These are phyloP conservation scores for Fonsecaea erecta DNA, from an alignment of 2,329 filamentous ascomycete genomes.

Conservation along the genomic window DNA sequence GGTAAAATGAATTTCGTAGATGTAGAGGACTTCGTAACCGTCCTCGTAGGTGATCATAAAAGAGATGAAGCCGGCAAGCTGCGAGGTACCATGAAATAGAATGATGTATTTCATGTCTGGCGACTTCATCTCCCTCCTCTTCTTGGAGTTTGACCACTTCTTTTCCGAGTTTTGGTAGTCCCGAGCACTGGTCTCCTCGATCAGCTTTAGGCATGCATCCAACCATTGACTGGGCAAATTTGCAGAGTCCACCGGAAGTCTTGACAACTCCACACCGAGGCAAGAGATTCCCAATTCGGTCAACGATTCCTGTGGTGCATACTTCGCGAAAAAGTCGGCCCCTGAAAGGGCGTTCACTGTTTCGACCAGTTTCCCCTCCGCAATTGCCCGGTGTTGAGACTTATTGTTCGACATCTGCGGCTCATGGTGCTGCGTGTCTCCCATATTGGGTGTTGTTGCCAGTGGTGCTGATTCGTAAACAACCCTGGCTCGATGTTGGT, in stretches of 20 bases:
- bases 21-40: constrained; percentile 61
- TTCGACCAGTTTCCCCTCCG: constrained; percentile 44
- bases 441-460: background rate
- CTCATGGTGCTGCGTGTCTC: background rate
- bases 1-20: constrained; percentile 65
- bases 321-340: constrained; percentile 46
- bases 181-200: constrained; percentile 58
- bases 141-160: constrained; percentile 61
- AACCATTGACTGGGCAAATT: constrained; percentile 49
- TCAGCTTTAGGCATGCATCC: constrained; percentile 57
- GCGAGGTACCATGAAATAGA: constrained; percentile 36
- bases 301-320: constrained; percentile 38
- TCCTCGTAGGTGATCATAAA: constrained; percentile 65
- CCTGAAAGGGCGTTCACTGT: constrained; percentile 48
- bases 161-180: constrained; percentile 58
- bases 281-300: constrained; percentile 19
- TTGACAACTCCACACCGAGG: constrained; percentile 2
- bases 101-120: constrained; percentile 64
- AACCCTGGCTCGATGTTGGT: background rate
- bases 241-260: constrained; percentile 24
- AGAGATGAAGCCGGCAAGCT: constrained; percentile 53
- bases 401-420: background rate
- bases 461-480: background rate
- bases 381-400: constrained; percentile 7
- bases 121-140: constrained; percentile 62